A percentile compares a stretch with the other conserved stretches of the same genome.
Evolutionary conservation across 176 grass and related monocot genomes (phyloP).

Genomic region (Hsuehochloa calcarea): DNA sequence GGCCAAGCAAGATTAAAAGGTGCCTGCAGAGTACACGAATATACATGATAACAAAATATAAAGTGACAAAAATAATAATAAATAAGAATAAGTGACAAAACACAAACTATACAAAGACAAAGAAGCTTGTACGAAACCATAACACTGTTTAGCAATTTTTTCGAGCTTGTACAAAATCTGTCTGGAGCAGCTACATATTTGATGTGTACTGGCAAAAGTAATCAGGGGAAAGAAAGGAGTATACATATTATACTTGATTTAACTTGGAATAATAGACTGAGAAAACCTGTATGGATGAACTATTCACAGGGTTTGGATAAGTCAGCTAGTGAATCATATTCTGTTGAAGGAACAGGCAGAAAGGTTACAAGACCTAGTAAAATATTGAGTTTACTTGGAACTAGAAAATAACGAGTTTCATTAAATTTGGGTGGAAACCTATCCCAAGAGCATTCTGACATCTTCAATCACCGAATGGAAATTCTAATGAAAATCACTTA

Average conservation of each 20-base stretch:
- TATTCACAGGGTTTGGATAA: background rate
- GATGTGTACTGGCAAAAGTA: conserved; percentile 9
- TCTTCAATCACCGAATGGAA: background rate
- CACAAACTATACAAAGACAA: background rate
- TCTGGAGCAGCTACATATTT: background rate
- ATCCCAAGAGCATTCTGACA: background rate
- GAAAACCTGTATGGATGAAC: background rate
- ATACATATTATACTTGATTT: background rate
- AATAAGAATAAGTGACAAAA: background rate
- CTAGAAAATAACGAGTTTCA: conserved; percentile 7
- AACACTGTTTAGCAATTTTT: conserved; percentile 5
- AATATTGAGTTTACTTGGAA: background rate
- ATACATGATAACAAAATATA: conserved; percentile 21
- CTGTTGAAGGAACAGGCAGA: background rate
- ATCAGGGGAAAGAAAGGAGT: conserved; percentile 12
- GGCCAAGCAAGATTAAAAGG: background rate
- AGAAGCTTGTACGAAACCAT: background rate
- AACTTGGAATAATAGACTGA: background rate
- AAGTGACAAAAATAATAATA: conserved; percentile 24
- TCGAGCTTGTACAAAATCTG: background rate
- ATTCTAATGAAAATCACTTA: conserved; percentile 12
- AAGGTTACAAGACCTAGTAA: background rate
- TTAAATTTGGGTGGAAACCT: background rate
- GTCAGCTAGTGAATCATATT: background rate
- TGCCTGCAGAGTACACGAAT: conserved; percentile 7